Conservation (phyloP, 345 rosid genomes). For the Kandelia obovata region DNA sequence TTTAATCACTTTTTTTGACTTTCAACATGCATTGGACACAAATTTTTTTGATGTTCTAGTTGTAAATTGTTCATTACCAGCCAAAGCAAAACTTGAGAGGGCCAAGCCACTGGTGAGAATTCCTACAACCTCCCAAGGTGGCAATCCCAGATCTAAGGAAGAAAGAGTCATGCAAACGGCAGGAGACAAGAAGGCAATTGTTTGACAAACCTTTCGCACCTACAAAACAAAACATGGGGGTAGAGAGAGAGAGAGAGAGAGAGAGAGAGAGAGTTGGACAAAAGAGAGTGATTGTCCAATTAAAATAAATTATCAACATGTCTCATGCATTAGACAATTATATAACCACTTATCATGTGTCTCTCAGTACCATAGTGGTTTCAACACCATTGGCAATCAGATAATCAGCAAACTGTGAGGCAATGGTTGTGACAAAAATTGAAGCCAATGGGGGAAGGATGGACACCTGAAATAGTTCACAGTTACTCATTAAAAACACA, state of each 20-base stretch:
- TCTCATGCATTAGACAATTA: conserved; percentile 11
- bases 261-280: conserved; percentile 1
- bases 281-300: background rate
- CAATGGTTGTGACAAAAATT: conserved; percentile 64
- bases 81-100: conserved; percentile 84
- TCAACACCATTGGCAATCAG: conserved; percentile 77
- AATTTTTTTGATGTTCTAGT: background rate
- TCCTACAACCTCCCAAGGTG: conserved; percentile 92
- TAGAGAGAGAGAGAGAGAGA: background rate
- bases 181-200: conserved; percentile 84
- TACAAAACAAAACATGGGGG: conserved; percentile 22
- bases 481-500: background rate
- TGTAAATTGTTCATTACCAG: conserved; percentile 47
- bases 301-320: conserved; percentile 9
- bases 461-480: conserved; percentile 60
- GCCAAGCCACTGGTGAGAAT: conserved; percentile 83
- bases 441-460: conserved; percentile 98
- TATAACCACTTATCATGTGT: conserved; percentile 7
- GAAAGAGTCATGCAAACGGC: conserved; percentile 83
- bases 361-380: conserved; percentile 61
- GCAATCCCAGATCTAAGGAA: conserved; percentile 82
- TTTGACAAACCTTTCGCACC: conserved; percentile 94
- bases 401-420: conserved; percentile 81
- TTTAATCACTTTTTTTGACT: background rate
- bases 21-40: background rate